Evolutionary conservation across 495 filamentous ascomycete species (phyloP).

Genomic region (Penicillium lagena): DNA sequence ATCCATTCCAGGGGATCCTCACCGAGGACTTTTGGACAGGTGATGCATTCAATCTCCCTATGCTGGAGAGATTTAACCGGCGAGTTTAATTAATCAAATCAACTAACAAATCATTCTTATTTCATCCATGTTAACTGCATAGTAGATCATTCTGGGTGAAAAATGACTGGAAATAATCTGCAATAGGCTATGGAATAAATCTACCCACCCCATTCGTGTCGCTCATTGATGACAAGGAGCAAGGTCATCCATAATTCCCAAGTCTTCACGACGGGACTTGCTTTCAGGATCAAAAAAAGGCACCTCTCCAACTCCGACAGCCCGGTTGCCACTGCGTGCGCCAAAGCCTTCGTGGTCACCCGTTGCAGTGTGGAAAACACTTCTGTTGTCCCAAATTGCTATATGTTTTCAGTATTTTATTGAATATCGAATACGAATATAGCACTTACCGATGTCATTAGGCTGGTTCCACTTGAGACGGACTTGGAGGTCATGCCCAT

Average conservation of each 20-base stretch:
- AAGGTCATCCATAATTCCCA: conserved; percentile 16
- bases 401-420: neutral
- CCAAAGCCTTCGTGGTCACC: conserved; percentile 57
- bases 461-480: conserved; percentile 50
- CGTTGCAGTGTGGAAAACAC: conserved; percentile 62
- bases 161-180: too few species aligned
- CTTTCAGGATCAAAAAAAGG: conserved; percentile 52
- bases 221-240: conserved; percentile 13
- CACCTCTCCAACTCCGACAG: conserved; percentile 57
- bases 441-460: conserved; percentile 40
- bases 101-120: too few species aligned
- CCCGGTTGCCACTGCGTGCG: conserved; percentile 52
- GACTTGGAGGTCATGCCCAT: conserved; percentile 71
- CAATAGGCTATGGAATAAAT: too few species aligned
- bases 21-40: conserved; percentile 12
- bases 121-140: too few species aligned
- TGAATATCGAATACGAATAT: too few species aligned
- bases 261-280: conserved; percentile 36
- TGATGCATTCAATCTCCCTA: neutral
- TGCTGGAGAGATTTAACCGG: neutral
- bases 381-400: conserved; percentile 75
- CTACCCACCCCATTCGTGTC: neutral
- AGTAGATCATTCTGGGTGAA: too few species aligned
- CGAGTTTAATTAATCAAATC: too few species aligned
- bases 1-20: conserved; percentile 3